A percentile compares a stretch with the other conserved stretches of the same genome.
Evolutionary conservation across 495 filamentous ascomycete species (phyloP).

Genomic region (Penicillium roqueforti): DNA sequence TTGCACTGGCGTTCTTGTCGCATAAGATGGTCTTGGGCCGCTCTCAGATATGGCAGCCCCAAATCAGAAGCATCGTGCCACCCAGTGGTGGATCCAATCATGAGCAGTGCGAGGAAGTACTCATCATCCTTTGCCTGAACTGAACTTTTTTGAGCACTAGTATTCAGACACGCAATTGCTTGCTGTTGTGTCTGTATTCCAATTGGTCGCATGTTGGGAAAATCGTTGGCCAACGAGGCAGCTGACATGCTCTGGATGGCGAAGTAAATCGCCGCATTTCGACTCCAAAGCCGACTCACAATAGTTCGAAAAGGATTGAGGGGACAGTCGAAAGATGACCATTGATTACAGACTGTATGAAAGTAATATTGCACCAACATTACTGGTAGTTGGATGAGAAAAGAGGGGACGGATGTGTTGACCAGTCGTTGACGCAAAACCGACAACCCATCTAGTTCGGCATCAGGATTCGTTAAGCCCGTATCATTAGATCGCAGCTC

Average conservation of each 20-base stretch:
- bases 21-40: constrained; percentile 22
- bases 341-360: constrained; percentile 26
- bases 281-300: constrained; percentile 25
- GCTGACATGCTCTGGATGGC: constrained; percentile 28
- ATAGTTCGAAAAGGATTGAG: constrained; percentile 24
- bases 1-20: constrained; percentile 17
- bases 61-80: constrained; percentile 25
- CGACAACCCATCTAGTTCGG: constrained; percentile 16
- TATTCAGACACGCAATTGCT: constrained; percentile 24
- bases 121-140: constrained; percentile 22
- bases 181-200: constrained; percentile 26
- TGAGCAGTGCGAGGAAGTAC: constrained; percentile 24
- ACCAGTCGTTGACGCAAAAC: constrained; percentile 19
- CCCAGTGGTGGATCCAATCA: constrained; percentile 23
- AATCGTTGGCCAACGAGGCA: constrained; percentile 25
- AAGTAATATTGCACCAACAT: constrained; percentile 29
- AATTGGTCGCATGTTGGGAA: constrained; percentile 22
- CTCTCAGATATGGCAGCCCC: constrained; percentile 22
- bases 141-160: constrained; percentile 13
- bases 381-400: constrained; percentile 24
- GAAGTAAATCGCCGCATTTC: constrained; percentile 26
- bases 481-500: background rate
- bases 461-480: background rate
- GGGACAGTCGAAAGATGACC: constrained; percentile 28
- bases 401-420: constrained; percentile 20